phyloP scores from a whole-genome alignment of 2,329 filamentous ascomycete genomes.

The Dactylella cylindrospora region DNA sequence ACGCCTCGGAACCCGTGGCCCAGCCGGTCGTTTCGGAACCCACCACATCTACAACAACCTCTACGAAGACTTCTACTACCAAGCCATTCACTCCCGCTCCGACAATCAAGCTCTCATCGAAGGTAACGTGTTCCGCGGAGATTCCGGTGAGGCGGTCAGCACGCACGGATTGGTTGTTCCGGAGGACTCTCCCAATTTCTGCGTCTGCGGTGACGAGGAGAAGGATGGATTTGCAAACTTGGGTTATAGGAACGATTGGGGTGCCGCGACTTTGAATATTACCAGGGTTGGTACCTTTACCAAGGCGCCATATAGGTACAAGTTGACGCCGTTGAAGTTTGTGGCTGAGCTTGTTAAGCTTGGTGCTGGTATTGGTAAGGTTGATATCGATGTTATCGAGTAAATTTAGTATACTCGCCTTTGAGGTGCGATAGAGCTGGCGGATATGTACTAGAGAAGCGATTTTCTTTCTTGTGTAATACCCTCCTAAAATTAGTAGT shows the following conservation, averaged over 20 bases:
- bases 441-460: too few relatives aligned
- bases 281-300: constrained; percentile 58
- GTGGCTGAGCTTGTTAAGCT: constrained; percentile 54
- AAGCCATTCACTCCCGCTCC: constrained; percentile 57
- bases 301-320: constrained; percentile 57
- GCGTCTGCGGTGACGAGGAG: constrained; percentile 59
- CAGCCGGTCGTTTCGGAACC: constrained; percentile 57
- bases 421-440: too few relatives aligned
- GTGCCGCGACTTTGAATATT: constrained; percentile 57
- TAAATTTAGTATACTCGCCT: constrained; percentile 3
- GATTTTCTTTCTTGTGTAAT: too few relatives aligned
- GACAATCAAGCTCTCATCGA: constrained; percentile 59
- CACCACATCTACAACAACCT: constrained; percentile 59
- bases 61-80: constrained; percentile 56
- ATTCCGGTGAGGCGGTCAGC: constrained; percentile 56
- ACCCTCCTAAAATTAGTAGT: too few relatives aligned
- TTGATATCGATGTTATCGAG: constrained; percentile 46
- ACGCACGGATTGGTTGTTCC: constrained; percentile 61
- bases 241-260: constrained; percentile 59
- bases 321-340: constrained; percentile 55
- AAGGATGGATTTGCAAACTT: constrained; percentile 61
- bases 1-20: constrained; percentile 56
- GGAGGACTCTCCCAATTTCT: constrained; percentile 60
- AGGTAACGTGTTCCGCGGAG: constrained; percentile 57
- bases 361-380: constrained; percentile 57